These are phyloP conservation scores for Cryptococcus sp. DNA, from an alignment of 1,284 basidiomycete species.

Conservation along the genomic window DNA sequence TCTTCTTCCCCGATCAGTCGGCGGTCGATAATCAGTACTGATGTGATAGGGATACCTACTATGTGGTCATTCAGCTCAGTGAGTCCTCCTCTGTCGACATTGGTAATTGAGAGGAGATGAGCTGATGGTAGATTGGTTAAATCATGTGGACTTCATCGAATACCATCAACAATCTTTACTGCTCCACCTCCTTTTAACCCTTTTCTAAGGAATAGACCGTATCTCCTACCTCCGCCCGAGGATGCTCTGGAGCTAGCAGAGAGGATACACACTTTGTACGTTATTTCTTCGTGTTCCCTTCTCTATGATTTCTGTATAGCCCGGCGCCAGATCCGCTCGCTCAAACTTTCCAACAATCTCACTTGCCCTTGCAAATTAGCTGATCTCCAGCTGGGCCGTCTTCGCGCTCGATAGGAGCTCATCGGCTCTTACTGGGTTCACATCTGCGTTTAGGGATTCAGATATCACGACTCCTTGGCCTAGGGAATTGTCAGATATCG, in stretches of 20 bases:
- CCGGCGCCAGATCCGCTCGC: too few species aligned
- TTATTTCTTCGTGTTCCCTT: not conserved
- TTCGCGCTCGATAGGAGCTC: slow-evolving; percentile 37
- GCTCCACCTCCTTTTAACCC: slow-evolving; percentile 20
- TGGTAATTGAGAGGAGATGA: not conserved
- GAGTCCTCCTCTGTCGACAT: not conserved
- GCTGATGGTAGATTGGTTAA: slow-evolving; percentile 19
- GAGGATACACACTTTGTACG: slow-evolving; percentile 41
- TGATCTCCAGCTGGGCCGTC: slow-evolving; percentile 32
- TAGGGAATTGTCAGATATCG: slow-evolving; percentile 30
- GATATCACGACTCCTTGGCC: slow-evolving; percentile 43
- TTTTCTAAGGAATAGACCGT: slow-evolving; percentile 29
- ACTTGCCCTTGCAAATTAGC: too few species aligned
- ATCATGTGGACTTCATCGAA: slow-evolving; percentile 42
- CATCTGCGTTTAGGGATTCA: slow-evolving; percentile 26
- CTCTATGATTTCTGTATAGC: too few species aligned
- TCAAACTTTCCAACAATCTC: too few species aligned
- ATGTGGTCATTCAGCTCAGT: slow-evolving; percentile 29
- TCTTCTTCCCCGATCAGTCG: not conserved
- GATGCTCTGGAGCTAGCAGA: slow-evolving; percentile 42
- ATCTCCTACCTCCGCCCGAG: slow-evolving; percentile 36
- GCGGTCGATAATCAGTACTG: not conserved
- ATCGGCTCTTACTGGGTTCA: slow-evolving; percentile 37
- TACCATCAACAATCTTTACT: slow-evolving; percentile 25
- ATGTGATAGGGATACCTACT: slow-evolving; percentile 32